Conservation (phyloP, 306 rosid species). For the Amphicarpaea edgeworthii region DNA sequence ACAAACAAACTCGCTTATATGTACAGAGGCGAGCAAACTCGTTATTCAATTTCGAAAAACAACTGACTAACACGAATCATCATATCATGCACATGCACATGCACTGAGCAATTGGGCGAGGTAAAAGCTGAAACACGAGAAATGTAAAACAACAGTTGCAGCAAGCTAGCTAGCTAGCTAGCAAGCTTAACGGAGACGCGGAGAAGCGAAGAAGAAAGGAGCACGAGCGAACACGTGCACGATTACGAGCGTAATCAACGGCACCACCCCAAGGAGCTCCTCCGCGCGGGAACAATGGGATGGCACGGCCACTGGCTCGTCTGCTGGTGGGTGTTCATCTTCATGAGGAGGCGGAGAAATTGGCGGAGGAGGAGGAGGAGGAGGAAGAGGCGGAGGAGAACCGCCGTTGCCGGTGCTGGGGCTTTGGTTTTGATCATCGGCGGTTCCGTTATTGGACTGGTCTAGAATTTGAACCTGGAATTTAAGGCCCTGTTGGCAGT, state of each 20-base stretch:
- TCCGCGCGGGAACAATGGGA: constrained; percentile 39
- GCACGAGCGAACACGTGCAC: not conserved
- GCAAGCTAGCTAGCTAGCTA: constrained; percentile 3
- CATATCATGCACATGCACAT: not conserved
- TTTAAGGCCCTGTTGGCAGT: constrained; percentile 78
- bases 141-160: not conserved
- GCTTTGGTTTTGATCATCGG: not conserved
- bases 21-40: not conserved
- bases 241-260: constrained; percentile 46
- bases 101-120: not conserved
- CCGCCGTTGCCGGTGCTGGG: not conserved
- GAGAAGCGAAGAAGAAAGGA: constrained; percentile 22
- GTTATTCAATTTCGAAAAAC: constrained; percentile 17
- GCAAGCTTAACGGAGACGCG: constrained; percentile 20
- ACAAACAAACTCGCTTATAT: not conserved
- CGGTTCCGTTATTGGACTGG: constrained; percentile 50
- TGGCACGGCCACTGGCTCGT: constrained; percentile 26
- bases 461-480: constrained; percentile 63
- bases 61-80: not conserved
- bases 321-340: not conserved
- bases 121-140: not conserved
- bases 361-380: not conserved
- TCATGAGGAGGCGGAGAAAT: not conserved
- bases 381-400: not conserved
- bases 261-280: not conserved